Conservation (phyloP, 108 stramenopile species). For the Phaeodactylum tricornutum region DNA sequence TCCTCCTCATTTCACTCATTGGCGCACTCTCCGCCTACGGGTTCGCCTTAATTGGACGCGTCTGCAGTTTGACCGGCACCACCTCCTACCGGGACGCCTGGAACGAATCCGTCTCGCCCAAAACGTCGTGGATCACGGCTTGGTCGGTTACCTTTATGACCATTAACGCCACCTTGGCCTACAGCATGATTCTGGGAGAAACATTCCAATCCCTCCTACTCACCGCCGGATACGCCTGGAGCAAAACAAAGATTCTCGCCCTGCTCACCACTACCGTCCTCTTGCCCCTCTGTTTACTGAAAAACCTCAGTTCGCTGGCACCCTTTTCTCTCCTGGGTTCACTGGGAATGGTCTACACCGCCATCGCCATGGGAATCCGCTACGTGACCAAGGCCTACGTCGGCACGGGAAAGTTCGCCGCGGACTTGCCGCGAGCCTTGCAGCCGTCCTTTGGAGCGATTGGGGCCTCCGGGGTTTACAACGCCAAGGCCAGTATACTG, state of each 20-base stretch:
- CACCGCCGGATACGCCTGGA: constrained; percentile 51
- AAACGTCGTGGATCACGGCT: constrained; percentile 59
- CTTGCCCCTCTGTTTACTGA: constrained; percentile 88
- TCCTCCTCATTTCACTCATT: constrained; percentile 56
- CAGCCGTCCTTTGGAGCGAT: constrained; percentile 61
- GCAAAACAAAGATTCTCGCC: constrained; percentile 45
- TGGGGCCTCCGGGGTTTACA: constrained; percentile 58
- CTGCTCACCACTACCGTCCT: constrained; percentile 69
- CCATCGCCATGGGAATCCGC: constrained; percentile 70
- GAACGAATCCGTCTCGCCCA: constrained; percentile 73
- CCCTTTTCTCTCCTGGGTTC: constrained; percentile 81
- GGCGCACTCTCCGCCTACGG: constrained; percentile 84
- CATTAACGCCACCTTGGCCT: constrained; percentile 68
- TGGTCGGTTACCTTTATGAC: constrained; percentile 74
- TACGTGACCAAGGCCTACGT: constrained; percentile 77
- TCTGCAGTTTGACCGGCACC: constrained; percentile 58
- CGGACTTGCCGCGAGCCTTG: constrained; percentile 30
- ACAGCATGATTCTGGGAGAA: constrained; percentile 94
- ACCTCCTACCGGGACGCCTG: constrained; percentile 85
- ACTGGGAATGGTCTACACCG: constrained; percentile 79
- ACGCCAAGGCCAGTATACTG: constrained; percentile 70
- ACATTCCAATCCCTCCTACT: constrained; percentile 53
- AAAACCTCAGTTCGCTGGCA: constrained; percentile 69
- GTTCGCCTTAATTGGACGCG: constrained; percentile 81
- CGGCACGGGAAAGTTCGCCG: constrained; percentile 49